Conservation (phyloP, 2,329 filamentous ascomycete species). For the Fusarium protoensiforme region DNA sequence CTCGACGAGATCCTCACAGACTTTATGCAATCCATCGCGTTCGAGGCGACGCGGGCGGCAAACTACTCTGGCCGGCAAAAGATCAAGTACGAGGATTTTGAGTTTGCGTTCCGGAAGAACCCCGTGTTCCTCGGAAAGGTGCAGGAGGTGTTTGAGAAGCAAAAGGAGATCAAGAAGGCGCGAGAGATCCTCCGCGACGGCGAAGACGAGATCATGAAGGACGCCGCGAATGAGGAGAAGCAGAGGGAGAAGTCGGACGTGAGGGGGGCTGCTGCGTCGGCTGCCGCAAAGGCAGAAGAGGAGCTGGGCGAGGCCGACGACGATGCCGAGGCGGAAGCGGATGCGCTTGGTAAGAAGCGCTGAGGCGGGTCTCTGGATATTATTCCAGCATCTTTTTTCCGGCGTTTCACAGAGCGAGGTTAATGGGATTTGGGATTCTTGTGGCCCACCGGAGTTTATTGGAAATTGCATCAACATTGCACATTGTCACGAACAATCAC, state of each 20-base stretch:
- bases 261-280: conserved; percentile 54
- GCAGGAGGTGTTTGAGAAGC: conserved; percentile 88
- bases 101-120: conserved; percentile 90
- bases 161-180: conserved; percentile 85
- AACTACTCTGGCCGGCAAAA: conserved; percentile 91
- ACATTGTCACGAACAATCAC: conserved; percentile 2
- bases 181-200: conserved; percentile 80
- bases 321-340: conserved; percentile 56
- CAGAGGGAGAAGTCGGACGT: conserved; percentile 46
- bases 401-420: conserved; percentile 13
- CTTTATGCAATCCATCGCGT: conserved; percentile 94
- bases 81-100: conserved; percentile 98
- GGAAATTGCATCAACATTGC: conserved; percentile 7
- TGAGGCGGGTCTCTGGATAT: conserved; percentile 27
- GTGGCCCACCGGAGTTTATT: conserved; percentile 23
- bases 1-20: conserved; percentile 97
- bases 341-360: conserved; percentile 53
- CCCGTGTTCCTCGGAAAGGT: conserved; percentile 88
- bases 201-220: conserved; percentile 68
- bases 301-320: conserved; percentile 65
- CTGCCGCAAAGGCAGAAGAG: conserved; percentile 55
- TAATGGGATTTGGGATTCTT: neutral
- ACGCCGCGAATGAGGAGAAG: conserved; percentile 59
- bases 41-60: conserved; percentile 87
- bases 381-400: neutral